These are phyloP conservation scores for Aspergillus sp. DNA, from an alignment of 2,329 filamentous ascomycete genomes.

Conservation along the genomic window DNA sequence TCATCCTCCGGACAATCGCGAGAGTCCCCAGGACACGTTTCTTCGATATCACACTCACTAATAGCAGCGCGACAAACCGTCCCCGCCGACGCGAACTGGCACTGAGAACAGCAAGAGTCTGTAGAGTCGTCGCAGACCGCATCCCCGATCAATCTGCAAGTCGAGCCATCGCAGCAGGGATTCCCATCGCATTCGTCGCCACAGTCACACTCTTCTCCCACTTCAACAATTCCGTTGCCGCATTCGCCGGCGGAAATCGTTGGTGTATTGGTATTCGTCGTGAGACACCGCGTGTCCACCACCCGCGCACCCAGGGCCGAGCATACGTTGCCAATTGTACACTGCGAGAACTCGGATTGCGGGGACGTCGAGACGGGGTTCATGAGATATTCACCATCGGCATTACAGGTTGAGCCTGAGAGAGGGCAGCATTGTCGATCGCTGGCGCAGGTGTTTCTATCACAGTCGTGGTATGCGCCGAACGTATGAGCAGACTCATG, in stretches of 20 bases:
- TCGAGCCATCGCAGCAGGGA: constrained; percentile 20
- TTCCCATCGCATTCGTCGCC: constrained; percentile 49
- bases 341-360: constrained; percentile 77
- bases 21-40: constrained; percentile 8
- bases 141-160: constrained; percentile 16
- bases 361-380: constrained; percentile 55
- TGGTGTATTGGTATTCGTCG: constrained; percentile 47
- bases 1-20: constrained; percentile 10
- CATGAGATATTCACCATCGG: constrained; percentile 66
- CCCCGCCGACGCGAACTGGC: constrained; percentile 7
- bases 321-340: constrained; percentile 86
- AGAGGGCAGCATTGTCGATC: constrained; percentile 74
- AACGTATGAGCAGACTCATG: constrained; percentile 94
- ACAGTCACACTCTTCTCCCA: constrained; percentile 88
- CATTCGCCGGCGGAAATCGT: constrained; percentile 57
- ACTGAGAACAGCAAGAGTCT: constrained; percentile 10
- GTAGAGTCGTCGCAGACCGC: constrained; percentile 14
- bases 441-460: constrained; percentile 56
- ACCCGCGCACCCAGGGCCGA: constrained; percentile 70
- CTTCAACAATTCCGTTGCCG: constrained; percentile 89
- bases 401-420: constrained; percentile 64
- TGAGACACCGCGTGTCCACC: constrained; percentile 70
- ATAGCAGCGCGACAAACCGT: constrained; percentile 10
- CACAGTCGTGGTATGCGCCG: constrained; percentile 65
- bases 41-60: constrained; percentile 9